Base-by-base conservation (phyloP, 2,329 filamentous ascomycete species). In the Microdochium trichocladiopsis region DNA sequence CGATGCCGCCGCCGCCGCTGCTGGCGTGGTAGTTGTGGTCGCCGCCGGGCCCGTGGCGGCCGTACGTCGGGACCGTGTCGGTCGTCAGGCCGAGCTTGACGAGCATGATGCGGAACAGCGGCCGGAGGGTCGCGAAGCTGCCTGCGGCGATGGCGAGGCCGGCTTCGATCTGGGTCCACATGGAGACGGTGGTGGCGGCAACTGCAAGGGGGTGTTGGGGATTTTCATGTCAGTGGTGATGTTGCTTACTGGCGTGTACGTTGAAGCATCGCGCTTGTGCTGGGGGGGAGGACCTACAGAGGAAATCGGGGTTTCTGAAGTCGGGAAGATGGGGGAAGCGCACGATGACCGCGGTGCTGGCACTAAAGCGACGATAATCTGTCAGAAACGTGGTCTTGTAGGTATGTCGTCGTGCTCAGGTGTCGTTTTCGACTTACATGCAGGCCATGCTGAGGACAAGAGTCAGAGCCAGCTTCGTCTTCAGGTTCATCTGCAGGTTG, bases 361-460 rank as follows among this genome's bases (percentile, higher is more conserved):
- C 41, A 45, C 41, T 45, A 45, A n/a, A n/a, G n/a, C n/a, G n/a
- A n/a, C n/a, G n/a, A n/a, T n/a, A n/a, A n/a, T n/a, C n/a, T n/a
- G n/a, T n/a, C n/a, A n/a, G n/a, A n/a, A n/a, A n/a, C n/a, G n/a
- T n/a, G n/a, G n/a, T n/a, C n/a, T n/a, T n/a, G n/a, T n/a, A n/a
- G n/a, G n/a, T n/a, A n/a, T n/a, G n/a, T n/a, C n/a, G n/a, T n/a
- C n/a, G n/a, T n/a, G n/a, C n/a, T n/a, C n/a, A n/a, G n/a, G n/a
- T n/a, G n/a, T n/a, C n/a, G n/a, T n/a, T n/a, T n/a, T n/a, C n/a
- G n/a, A 61, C 69, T 61, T 63, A 79, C 75, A 80, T 60, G 54
- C 77, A 69, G 14, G 71, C 78, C 64, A 80, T 72, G 47, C 73
- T 69, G 2, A 82, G 61, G 47, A 82, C 69, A 3, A 71, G 57